Conservation (phyloP, 352 stramenopile species). For the Pythium utonaiense region DNA sequence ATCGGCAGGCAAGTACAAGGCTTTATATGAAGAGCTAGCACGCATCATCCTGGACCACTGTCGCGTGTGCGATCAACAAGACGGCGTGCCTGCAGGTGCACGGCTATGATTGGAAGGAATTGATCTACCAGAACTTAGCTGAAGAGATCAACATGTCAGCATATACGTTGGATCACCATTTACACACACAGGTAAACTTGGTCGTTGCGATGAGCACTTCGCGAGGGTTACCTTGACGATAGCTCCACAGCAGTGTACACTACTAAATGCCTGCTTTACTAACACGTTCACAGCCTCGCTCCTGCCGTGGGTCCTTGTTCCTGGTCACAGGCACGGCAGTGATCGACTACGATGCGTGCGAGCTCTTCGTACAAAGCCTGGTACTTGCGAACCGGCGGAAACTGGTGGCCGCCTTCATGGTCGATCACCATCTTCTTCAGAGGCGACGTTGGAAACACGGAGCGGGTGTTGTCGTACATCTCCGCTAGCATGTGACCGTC, state of each 20-base stretch:
- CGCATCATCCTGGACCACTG: slow-evolving; percentile 27
- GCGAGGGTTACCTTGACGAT: no score
- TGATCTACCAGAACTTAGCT: no score
- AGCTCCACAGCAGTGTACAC: no score
- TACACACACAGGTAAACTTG: no score
- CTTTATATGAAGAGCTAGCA: slow-evolving; percentile 28
- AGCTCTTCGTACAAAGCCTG: slow-evolving; percentile 28
- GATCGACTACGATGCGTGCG: slow-evolving; percentile 21
- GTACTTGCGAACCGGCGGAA: slow-evolving; percentile 29
- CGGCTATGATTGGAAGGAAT: slow-evolving; percentile 5
- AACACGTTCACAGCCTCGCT: slow-evolving; percentile 3
- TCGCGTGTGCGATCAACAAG: slow-evolving; percentile 10
- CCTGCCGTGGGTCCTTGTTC: not conserved
- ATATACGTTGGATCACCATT: no score
- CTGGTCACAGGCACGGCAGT: slow-evolving; percentile 23
- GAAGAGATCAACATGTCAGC: no score
- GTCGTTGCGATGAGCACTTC: no score
- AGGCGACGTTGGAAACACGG: slow-evolving; percentile 5
- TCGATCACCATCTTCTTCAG: slow-evolving; percentile 31
- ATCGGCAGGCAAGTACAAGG: slow-evolving; percentile 20
- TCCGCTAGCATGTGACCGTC: slow-evolving; percentile 26
- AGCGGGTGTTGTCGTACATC: slow-evolving; percentile 30
- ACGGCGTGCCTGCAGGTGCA: not conserved
- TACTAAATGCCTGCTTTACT: no score
- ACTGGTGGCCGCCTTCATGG: slow-evolving; percentile 38